Percentiles rank a stretch among this genome's conserved stretches.
Conservation (phyloP, 2,329 filamentous ascomycete species). For the Colletotrichum incanum region DNA sequence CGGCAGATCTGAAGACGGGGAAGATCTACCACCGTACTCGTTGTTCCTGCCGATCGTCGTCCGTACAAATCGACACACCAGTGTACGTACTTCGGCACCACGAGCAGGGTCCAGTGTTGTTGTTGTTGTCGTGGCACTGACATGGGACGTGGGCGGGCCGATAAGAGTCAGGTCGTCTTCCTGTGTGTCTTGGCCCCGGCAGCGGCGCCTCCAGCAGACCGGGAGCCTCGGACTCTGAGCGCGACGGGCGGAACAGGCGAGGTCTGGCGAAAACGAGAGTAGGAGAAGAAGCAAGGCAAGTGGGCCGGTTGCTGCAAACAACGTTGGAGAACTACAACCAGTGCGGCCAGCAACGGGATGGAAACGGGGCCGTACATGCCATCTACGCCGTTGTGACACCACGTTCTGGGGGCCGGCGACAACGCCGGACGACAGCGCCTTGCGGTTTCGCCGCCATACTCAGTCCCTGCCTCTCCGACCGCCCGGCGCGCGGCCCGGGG, state of each 20-base stretch:
- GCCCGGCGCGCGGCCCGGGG: background rate
- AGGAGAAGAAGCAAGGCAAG: background rate
- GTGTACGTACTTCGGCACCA: background rate
- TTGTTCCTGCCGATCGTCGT: constrained; percentile 25
- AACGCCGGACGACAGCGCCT: constrained; percentile 3
- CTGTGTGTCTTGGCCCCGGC: background rate
- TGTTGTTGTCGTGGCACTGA: background rate
- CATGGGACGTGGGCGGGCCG: constrained; percentile 9
- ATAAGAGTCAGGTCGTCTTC: constrained; percentile 4
- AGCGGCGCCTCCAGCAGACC: background rate
- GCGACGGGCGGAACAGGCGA: background rate
- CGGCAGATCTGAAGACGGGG: constrained; percentile 13
- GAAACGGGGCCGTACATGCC: constrained; percentile 12
- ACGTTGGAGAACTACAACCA: background rate
- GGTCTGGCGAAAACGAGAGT: background rate
- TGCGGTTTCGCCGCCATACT: background rate
- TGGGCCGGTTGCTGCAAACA: background rate
- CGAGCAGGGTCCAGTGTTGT: background rate
- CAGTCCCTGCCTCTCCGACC: background rate
- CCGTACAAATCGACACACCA: background rate
- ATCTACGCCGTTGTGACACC: background rate
- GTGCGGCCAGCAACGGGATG: constrained; percentile 10
- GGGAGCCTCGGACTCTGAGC: background rate
- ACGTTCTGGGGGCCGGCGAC: background rate
- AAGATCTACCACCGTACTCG: constrained; percentile 13